phyloP scores from a whole-genome alignment of 192 early-diverging fungal genomes.

The Linnemannia elongata region DNA sequence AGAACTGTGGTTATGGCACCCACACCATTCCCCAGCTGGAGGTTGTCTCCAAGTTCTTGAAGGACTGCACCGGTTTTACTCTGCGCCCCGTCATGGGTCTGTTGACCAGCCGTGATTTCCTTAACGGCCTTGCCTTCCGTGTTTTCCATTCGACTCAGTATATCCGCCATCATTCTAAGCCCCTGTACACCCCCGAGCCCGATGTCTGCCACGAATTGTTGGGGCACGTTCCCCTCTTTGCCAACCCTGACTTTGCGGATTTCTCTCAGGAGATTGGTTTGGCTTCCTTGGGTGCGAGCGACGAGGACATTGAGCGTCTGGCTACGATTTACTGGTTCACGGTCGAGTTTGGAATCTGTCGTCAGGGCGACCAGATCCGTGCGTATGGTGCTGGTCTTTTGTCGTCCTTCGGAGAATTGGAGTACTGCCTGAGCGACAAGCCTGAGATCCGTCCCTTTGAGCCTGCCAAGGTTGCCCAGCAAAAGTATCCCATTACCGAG shows the following conservation, averaged over 20 bases:
- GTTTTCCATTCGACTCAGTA: conserved; percentile 99
- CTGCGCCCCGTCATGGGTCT: conserved; percentile 95
- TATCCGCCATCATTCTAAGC: conserved; percentile 92
- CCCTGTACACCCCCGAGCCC: conserved; percentile 94
- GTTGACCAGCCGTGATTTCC: conserved; percentile 92
- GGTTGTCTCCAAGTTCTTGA: conserved; percentile 90
- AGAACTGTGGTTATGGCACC: conserved; percentile 91
- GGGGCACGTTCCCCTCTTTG: conserved; percentile 89
- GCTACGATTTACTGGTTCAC: conserved; percentile 95
- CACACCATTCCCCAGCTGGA: conserved; percentile 93
- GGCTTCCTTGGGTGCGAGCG: conserved; percentile 91
- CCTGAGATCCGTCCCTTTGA: conserved; percentile 89
- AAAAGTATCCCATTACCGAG: conserved; percentile 90
- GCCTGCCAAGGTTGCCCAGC: conserved; percentile 77
- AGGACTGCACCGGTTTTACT: conserved; percentile 95
- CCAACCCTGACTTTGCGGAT: conserved; percentile 92
- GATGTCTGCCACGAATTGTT: conserved; percentile 97
- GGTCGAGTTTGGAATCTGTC: conserved; percentile 94
- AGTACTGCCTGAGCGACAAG: conserved; percentile 86
- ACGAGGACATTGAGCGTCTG: conserved; percentile 92
- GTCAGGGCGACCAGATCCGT: conserved; percentile 76
- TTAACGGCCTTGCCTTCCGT: conserved; percentile 96
- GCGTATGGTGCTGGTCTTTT: conserved; percentile 95
- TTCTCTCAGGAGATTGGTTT: conserved; percentile 96
- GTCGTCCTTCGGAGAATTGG: conserved; percentile 95